Base-by-base conservation (phyloP, 495 filamentous ascomycete species). In the Copromyces sp. region DNA sequence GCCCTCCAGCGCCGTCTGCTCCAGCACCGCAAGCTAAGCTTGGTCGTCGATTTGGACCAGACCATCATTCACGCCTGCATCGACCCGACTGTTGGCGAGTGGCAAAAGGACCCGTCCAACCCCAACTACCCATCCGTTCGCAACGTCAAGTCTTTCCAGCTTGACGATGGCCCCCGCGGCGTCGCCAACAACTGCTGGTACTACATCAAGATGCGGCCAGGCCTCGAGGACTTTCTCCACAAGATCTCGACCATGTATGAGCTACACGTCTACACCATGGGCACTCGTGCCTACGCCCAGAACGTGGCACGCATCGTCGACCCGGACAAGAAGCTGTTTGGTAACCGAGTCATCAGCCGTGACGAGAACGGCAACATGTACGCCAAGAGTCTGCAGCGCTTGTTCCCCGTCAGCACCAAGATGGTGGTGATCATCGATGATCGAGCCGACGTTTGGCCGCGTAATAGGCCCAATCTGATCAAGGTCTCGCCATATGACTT, bases 381-480 rank as follows among this genome's bases (percentile, higher is more conserved):
- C 3, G 89, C 91, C 53, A 99, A 99, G 84, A 95, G 88, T 72
- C 86, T 99, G 8, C 91, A 97, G 78, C 89, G 96, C 17, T 81
- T 99, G 41, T 99, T 99, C 80, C 95, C 95, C 17, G 92, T 96
- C 59, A 95, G 97, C 82, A 98, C 94, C 11, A 95, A 97, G 82
- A 99, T 99, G 95, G 95, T 97, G 24, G 94, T 97, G 38, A 97
- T 99, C 77, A 99, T 99, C 73, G 95, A 99, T 80, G 95, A 99
- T 78, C 88, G 95, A 75, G 93, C 93, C 40, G 95, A 99, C 80
- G 94, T 99, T n/a, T 99, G 95, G 95, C 87, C 87, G n/a, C 89
- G 91, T 68, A 98, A 96, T 88, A 91, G 91, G 76, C 87, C 91
- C 12, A 98, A 99, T 76, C 86, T 99, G 32, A 93, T 99, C 83